A percentile compares a stretch with the other conserved stretches of the same genome.
Evolutionary conservation across 2,329 filamentous ascomycete genomes (phyloP).

Genomic region (Bipolaris bicolor): DNA sequence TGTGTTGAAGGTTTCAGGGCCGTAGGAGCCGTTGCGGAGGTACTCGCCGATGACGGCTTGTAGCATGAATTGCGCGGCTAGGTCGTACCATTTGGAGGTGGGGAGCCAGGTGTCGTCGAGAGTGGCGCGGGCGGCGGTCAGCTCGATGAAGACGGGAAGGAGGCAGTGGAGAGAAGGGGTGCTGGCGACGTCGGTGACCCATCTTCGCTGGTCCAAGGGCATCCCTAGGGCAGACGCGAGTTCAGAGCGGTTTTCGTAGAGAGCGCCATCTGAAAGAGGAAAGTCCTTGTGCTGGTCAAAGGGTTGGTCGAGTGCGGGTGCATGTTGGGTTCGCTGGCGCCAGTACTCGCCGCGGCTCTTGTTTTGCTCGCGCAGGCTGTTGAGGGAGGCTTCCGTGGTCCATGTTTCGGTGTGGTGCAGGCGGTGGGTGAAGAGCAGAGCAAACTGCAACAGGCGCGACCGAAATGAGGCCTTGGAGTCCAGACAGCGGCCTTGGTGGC

Average conservation of each 20-base stretch:
- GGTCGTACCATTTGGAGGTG: slow-evolving; percentile 52
- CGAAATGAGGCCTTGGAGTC: slow-evolving; percentile 55
- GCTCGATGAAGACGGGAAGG: slow-evolving; percentile 56
- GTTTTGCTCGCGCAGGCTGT: slow-evolving; percentile 47
- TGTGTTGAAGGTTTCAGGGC: slow-evolving; percentile 48
- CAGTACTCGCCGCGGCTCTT: slow-evolving; percentile 39
- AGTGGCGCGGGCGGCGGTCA: slow-evolving; percentile 54
- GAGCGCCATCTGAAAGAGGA: slow-evolving; percentile 34
- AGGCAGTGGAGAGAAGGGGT: slow-evolving; percentile 50
- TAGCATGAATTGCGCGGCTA: slow-evolving; percentile 57
- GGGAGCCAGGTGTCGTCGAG: slow-evolving; percentile 44
- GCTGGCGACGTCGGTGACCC: slow-evolving; percentile 46
- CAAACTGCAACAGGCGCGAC: slow-evolving; percentile 56
- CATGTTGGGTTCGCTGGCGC: slow-evolving; percentile 28
- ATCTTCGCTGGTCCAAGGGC: slow-evolving; percentile 30
- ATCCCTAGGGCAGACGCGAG: slow-evolving; percentile 36
- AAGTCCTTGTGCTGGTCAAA: slow-evolving; percentile 39
- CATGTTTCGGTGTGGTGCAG: slow-evolving; percentile 48
- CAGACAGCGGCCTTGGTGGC: slow-evolving; percentile 46
- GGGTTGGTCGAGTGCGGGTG: slow-evolving; percentile 27
- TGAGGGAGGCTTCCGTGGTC: slow-evolving; percentile 45
- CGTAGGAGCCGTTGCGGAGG: slow-evolving; percentile 47
- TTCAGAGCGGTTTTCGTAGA: slow-evolving; percentile 35
- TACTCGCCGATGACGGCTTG: slow-evolving; percentile 60
- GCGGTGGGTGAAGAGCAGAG: slow-evolving; percentile 53